Base-by-base conservation (phyloP, 192 early-diverging fungal genomes). In the Dissophora ornata region DNA sequence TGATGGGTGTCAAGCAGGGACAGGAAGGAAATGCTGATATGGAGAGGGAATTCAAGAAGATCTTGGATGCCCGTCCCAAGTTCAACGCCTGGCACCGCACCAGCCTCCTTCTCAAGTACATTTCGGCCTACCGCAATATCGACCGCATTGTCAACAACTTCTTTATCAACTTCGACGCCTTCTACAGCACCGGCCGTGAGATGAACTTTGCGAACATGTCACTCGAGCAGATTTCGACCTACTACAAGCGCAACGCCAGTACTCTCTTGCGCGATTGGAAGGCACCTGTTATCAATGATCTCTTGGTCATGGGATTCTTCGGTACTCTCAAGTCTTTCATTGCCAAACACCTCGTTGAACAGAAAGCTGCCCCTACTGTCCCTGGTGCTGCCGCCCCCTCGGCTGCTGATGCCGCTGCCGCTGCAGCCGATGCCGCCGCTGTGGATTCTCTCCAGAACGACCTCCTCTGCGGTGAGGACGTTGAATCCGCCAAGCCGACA, bases 1-100 rank as follows among this genome's bases (percentile, higher is more conserved):
- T 75, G 71, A 75, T 75, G 71, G 71, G 71, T 48, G 71, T 75
- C n/a, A 75, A 75, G 57, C 71, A 75, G 25, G 71, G 71, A 3
- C 71, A 75, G 26, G 63, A 75, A 2, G 71, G 71, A 26, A 75
- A 75, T 18, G 71, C 71, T 6, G 71, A 75, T 25, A 75, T 75
- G 63, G 71, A 67, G 22, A 75, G 61, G 36, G 71, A 67, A 32
- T 75, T 75, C 63, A 75, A 75, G 15, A 75, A 75, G 57, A 75
- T 75, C 11, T 30, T 75, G 18, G 71, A 59, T 15, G 47, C 33
- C 3, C 56, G 71, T 1, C 57, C 56, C 29, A 75, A 75, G 19
- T 75, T 75, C 57, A 75, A 48, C 30, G 62, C 71, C 32, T 75
- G 71, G 71, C 47, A 66, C 44, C 62, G 63, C 3, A 67, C 71